These are phyloP conservation scores for Luffa acutangula DNA, from an alignment of 306 rosid genomes.

Conservation along the genomic window DNA sequence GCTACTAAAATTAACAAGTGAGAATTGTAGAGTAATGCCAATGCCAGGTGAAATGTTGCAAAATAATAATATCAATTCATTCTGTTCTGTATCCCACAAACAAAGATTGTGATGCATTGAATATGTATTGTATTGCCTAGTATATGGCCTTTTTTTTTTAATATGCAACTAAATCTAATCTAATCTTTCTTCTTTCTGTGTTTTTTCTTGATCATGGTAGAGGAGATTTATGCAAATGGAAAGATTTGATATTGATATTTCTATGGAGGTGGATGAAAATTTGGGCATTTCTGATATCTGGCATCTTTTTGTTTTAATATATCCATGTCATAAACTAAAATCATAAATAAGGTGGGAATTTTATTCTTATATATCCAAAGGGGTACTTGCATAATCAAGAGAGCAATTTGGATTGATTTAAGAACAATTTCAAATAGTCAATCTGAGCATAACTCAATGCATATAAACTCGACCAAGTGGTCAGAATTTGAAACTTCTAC, in stretches of 20 bases:
- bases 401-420: background rate
- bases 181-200: background rate
- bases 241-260: background rate
- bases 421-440: too few relatives aligned
- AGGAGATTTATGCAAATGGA: background rate
- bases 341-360: background rate
- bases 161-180: background rate
- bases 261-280: too few relatives aligned
- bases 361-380: background rate
- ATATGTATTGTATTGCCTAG: background rate
- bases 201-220: background rate
- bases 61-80: slow-evolving; percentile 7
- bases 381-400: background rate
- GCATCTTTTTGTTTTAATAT: too few relatives aligned
- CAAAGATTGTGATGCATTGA: background rate
- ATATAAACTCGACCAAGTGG: too few relatives aligned
- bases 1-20: slow-evolving; percentile 4
- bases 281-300: background rate
- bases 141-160: background rate
- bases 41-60: background rate
- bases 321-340: too few relatives aligned
- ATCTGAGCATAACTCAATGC: too few relatives aligned
- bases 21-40: slow-evolving; percentile 11
- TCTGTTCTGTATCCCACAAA: background rate
- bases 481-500: too few relatives aligned